Conservation (phyloP, 2,329 filamentous ascomycete genomes). For the Sporothrix dimorphospora region DNA sequence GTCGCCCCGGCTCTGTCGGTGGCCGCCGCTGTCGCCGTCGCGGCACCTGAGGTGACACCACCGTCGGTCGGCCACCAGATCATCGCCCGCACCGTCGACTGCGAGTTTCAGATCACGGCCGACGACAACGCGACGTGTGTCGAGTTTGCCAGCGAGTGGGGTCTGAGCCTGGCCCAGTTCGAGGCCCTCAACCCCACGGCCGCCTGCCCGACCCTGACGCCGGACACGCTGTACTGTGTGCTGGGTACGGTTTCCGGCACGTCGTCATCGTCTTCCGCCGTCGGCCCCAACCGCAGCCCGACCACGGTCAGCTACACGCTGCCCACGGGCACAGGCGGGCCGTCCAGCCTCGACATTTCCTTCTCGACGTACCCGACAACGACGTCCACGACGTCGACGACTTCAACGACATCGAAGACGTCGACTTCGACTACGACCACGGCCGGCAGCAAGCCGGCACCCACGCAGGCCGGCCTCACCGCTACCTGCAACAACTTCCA, state of each 20-base stretch:
- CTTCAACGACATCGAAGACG: too few species aligned
- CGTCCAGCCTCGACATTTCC: not conserved
- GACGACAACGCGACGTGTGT: conserved; percentile 28
- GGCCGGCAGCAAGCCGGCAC: conserved; percentile 22
- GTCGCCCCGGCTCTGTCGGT: not conserved
- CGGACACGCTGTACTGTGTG: conserved; percentile 30
- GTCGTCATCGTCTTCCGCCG: not conserved
- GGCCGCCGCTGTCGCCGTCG: not conserved
- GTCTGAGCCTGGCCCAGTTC: conserved; percentile 27
- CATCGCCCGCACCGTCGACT: conserved; percentile 24
- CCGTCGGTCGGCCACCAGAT: not conserved
- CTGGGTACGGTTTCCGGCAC: conserved; percentile 22
- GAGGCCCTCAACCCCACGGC: conserved; percentile 32
- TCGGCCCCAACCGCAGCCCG: not conserved
- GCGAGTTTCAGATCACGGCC: conserved; percentile 23
- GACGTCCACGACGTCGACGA: conserved; percentile 8
- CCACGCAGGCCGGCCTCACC: conserved; percentile 16
- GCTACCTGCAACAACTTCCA: conserved; percentile 26
- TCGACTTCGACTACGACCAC: not conserved
- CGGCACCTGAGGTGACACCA: not conserved
- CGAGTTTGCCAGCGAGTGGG: conserved; percentile 31
- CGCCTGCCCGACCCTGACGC: conserved; percentile 27
- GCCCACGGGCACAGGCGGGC: not conserved
- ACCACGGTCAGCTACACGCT: conserved; percentile 6
- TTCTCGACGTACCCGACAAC: conserved; percentile 23